Evolutionary conservation across 768 basidiomycete species (phyloP).

Genomic region (Gautieria morchelliformis): DNA sequence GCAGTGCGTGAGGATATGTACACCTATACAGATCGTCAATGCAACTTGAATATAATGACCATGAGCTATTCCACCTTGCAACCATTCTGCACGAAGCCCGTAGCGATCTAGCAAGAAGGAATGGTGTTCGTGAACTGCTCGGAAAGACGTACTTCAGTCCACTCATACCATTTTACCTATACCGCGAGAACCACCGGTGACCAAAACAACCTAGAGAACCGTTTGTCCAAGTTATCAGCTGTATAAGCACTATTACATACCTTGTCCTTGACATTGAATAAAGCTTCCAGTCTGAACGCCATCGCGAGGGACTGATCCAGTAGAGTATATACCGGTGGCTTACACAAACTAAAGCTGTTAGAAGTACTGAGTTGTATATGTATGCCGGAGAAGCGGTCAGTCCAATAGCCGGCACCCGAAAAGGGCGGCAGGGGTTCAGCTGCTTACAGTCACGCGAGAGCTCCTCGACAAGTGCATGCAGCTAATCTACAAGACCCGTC

Average conservation of each 20-base stretch:
- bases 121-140: constrained; percentile 6
- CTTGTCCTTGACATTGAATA: constrained; percentile 44
- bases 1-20: constrained; percentile 55
- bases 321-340: too few species aligned
- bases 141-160: not conserved
- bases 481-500: too few species aligned
- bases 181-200: constrained; percentile 59
- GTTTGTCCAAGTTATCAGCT: not conserved
- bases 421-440: too few species aligned
- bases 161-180: constrained; percentile 51
- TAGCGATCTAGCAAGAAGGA: constrained; percentile 39
- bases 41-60: not conserved
- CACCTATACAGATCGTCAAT: constrained; percentile 25
- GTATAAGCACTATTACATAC: not conserved
- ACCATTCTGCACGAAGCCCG: constrained; percentile 54
- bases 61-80: constrained; percentile 31
- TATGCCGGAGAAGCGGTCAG: too few species aligned
- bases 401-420: too few species aligned
- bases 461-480: too few species aligned
- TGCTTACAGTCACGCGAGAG: too few species aligned
- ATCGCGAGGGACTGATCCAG: constrained; percentile 22
- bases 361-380: too few species aligned
- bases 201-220: constrained; percentile 32
- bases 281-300: constrained; percentile 25
- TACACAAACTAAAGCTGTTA: too few species aligned